phyloP scores from a whole-genome alignment of 768 basidiomycete genomes.

The Amanita pseudoporphyria region DNA sequence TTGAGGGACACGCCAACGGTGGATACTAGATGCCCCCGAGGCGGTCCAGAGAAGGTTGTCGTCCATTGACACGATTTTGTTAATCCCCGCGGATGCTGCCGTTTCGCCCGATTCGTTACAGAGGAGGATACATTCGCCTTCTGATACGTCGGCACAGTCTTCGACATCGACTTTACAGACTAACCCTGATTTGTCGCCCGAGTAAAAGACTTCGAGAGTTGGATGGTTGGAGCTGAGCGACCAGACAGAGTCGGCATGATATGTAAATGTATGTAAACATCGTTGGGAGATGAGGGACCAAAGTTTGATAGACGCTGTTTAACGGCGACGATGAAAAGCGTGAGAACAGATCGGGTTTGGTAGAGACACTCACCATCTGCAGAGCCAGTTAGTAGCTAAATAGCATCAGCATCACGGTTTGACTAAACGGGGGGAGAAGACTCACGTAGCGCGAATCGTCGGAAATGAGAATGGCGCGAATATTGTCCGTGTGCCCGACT shows the following conservation, averaged over 20 bases:
- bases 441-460: constrained; percentile 88
- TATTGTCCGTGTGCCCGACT: constrained; percentile 96
- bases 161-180: constrained; percentile 91
- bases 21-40: constrained; percentile 70
- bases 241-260: constrained; percentile 95
- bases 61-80: constrained; percentile 66
- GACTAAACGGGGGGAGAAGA: constrained; percentile 8
- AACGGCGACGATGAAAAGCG: neutral
- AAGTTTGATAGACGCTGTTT: constrained; percentile 76
- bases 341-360: neutral
- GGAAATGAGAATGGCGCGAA: constrained; percentile 79
- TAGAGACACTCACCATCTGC: constrained; percentile 46
- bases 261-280: constrained; percentile 92
- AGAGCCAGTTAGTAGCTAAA: constrained; percentile 73
- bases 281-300: constrained; percentile 89
- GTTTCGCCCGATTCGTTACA: constrained; percentile 48
- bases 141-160: constrained; percentile 66
- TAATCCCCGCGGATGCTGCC: constrained; percentile 35
- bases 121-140: constrained; percentile 83
- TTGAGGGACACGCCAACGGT: constrained; percentile 69
- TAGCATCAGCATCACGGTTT: constrained; percentile 1
- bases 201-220: constrained; percentile 82
- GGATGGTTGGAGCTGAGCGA: constrained; percentile 84
- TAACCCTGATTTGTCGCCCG: constrained; percentile 85
- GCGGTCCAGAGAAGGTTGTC: constrained; percentile 88